Evolutionary conservation across 805 yeast genomes (phyloP), one percentile per base, ranked within the genome.

Genomic region (Saccharomyces kudriavzevii): DNA sequence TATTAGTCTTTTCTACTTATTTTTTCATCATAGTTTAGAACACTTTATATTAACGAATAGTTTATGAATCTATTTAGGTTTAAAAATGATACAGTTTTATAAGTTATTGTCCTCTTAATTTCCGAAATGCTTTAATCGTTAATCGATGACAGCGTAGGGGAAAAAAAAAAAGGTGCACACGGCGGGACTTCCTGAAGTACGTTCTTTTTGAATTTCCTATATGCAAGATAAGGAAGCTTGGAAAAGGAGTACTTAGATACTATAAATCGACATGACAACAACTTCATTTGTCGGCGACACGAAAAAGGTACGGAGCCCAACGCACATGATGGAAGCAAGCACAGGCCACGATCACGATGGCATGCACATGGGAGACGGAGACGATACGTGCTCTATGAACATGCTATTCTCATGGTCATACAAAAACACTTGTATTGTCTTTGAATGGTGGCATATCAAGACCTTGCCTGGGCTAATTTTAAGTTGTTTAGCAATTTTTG

Each of bases 351-450:
- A 49, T 26, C 60, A 48, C 40, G 40, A 49, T 29, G 56, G 52
- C 8, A 60, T 61, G 60, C 52, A 63, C 49, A 60, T 60, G 62
- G 59, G 53, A 51, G 65, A 60, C 63, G 59, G 55, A 1, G 63
- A 53, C 52, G 66, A 65, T 40, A 72, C 67, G 70, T 81, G 85
- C 59, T 74, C 78, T n/a, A 81, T 79, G 84, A 77, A 78, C 64
- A 88, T 87, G 94, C 61, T 85, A 6, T 85, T 88, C 65, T 86
- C 90, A 5, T 88, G 94, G 91, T 81, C 83, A 56, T 84, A 86
- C 71, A 71, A 78, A 50, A 79, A 87, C 64, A 76, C 87, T 5
- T 88, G 96, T 65, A 80, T 88, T 9, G 77, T 88, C 9, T 85
- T 85, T 67, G 70, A 73, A 53, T 84, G 91, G 87, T 88, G 96